Conservation (phyloP, 805 yeast genomes). For the Myxozyma kluyveri region DNA sequence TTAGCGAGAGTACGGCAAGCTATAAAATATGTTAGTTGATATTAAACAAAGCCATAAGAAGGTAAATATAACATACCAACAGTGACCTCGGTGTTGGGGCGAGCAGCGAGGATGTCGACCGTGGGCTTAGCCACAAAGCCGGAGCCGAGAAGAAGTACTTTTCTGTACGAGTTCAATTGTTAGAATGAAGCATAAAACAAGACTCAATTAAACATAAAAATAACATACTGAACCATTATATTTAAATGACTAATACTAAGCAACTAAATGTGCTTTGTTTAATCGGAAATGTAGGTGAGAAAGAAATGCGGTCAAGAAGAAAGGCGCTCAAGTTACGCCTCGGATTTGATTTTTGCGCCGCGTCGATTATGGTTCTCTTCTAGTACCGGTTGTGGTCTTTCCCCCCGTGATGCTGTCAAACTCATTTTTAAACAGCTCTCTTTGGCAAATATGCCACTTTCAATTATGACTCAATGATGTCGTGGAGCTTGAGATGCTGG, state of each 20-base stretch:
- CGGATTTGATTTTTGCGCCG: no score
- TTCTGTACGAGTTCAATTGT: constrained; percentile 8
- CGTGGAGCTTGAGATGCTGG: no score
- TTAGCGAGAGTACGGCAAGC: constrained; percentile 90
- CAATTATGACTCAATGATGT: no score
- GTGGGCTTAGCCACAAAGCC: constrained; percentile 99
- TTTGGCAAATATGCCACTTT: no score
- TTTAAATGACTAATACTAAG: background rate
- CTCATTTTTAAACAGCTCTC: no score
- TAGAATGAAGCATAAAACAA: background rate
- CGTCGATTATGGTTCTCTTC: no score
- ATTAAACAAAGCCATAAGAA: background rate
- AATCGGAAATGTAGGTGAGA: no score
- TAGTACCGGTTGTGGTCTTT: no score
- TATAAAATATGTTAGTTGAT: constrained; percentile 1
- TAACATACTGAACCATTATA: background rate
- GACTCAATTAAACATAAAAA: background rate
- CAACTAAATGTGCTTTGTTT: no score
- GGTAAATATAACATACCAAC: constrained; percentile 46
- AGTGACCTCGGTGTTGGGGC: constrained; percentile 80
- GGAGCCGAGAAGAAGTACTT: constrained; percentile 41
- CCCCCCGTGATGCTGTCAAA: no score
- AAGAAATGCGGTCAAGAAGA: no score
- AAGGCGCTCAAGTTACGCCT: no score
- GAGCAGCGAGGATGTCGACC: constrained; percentile 79